Evolutionary conservation across 148 eudicot species (phyloP).

Genomic region (Cornus controversa): DNA sequence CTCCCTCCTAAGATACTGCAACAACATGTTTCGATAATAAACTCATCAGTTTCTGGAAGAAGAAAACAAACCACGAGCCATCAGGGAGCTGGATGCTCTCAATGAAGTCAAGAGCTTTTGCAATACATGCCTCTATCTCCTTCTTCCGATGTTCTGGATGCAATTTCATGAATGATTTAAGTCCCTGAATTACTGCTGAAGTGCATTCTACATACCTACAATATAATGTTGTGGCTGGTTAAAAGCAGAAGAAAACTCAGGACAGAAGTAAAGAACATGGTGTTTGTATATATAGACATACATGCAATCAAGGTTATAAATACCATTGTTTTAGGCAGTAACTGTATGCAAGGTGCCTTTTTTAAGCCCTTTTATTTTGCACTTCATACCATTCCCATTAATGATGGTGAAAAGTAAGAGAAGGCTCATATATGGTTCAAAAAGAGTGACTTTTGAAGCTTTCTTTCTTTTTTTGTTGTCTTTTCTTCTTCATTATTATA

Average conservation of each 20-base stretch:
- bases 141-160: conserved; percentile 27
- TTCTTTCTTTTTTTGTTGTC: no score
- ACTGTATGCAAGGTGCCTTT: no score
- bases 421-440: no score
- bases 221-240: not conserved
- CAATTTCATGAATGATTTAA: conserved; percentile 16
- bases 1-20: not conserved
- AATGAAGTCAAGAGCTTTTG: conserved; percentile 30
- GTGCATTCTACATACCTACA: conserved; percentile 41
- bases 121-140: conserved; percentile 27
- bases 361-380: no score
- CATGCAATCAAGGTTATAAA: no score
- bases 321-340: not conserved
- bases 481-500: not conserved
- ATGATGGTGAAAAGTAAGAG: no score
- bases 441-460: no score
- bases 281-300: no score
- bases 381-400: no score
- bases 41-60: not conserved
- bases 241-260: not conserved
- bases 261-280: no score
- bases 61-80: conserved; percentile 35
- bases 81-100: conserved; percentile 29
- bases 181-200: conserved; percentile 30
- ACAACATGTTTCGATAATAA: no score